phyloP scores from a whole-genome alignment of 140 eudicot genomes.

The Erigeron philadelphicus region DNA sequence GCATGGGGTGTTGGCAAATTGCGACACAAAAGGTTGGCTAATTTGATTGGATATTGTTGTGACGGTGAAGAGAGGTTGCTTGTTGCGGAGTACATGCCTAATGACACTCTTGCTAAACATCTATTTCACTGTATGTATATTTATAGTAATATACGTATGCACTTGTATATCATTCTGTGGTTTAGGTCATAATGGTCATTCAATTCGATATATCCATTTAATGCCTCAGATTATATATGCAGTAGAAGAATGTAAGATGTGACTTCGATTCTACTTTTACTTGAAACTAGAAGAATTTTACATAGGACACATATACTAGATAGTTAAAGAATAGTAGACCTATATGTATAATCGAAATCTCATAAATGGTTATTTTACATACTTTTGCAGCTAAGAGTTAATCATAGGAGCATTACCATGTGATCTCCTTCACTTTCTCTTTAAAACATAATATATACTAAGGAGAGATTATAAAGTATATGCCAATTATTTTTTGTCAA shows the following conservation, averaged over 20 bases:
- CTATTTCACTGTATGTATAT: constrained; percentile 68
- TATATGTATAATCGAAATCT: no score
- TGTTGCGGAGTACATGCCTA: constrained; percentile 94
- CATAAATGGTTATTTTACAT: no score
- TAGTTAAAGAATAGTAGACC: neutral
- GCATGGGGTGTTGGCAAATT: constrained; percentile 84
- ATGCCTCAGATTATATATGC: neutral
- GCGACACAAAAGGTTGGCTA: constrained; percentile 64
- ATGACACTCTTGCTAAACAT: constrained; percentile 93
- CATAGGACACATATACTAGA: neutral
- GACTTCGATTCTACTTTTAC: neutral
- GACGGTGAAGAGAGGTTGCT: constrained; percentile 95
- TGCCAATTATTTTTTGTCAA: neutral
- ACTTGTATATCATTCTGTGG: neutral
- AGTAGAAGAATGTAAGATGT: neutral
- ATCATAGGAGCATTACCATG: neutral
- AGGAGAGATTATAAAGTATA: neutral
- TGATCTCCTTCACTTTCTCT: neutral
- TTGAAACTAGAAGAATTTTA: neutral
- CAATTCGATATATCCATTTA: neutral
- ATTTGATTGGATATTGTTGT: constrained; percentile 90
- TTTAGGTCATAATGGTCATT: constrained; percentile 5
- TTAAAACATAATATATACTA: no score
- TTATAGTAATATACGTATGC: neutral
- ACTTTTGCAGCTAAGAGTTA: no score